Evolutionary conservation across 768 basidiomycete genomes (phyloP), one percentile per base, ranked within the genome.

Genomic region (Tricholoma flavovirens): DNA sequence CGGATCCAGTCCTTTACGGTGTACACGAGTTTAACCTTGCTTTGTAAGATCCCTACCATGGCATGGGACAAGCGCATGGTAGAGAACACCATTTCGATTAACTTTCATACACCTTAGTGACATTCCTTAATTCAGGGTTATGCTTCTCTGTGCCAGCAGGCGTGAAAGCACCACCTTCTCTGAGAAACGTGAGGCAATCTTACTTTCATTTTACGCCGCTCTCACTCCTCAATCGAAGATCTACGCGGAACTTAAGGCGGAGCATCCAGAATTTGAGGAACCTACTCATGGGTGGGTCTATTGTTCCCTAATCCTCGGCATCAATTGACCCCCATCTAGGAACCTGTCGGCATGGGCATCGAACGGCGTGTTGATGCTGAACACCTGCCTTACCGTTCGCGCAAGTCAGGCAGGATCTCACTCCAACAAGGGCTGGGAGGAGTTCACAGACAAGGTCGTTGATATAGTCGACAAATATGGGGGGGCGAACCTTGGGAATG

Each of bases 131-230:
- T 35, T n/a, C 29, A 65, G 90, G 93, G 56, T 75, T 91, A 52
- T 83, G 88, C 73, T 98, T 98, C 73, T 94, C 92, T 12, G 95
- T 98, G n/a, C 86, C 85, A 10, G 76, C 75, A 33, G 92, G 91
- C 11, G 77, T 94, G 22, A 54, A 74, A 21, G 72, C 86, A 14
- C 95, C 94, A 1, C 90, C 92, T 5, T 95, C 92, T 11, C 73
- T 97, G 63, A 79, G 77, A 63, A 96, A 95, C 73, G 88, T 89
- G 64, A 67, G 83, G 15, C 46, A 61, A 45, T 26, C 42, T 24
- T 48, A 19, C 14, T 11, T 42, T 22, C 51, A 21, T 49, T n/a
- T 29, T 19, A 48, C 50, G 53, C 59, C 51, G 45, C 61, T 38
- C 49, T 55, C 58, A 58, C 60, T 58, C 59, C 55, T 30, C 56